Conservation (phyloP, 2,329 filamentous ascomycete species). For the Xylariaceae sp. region DNA sequence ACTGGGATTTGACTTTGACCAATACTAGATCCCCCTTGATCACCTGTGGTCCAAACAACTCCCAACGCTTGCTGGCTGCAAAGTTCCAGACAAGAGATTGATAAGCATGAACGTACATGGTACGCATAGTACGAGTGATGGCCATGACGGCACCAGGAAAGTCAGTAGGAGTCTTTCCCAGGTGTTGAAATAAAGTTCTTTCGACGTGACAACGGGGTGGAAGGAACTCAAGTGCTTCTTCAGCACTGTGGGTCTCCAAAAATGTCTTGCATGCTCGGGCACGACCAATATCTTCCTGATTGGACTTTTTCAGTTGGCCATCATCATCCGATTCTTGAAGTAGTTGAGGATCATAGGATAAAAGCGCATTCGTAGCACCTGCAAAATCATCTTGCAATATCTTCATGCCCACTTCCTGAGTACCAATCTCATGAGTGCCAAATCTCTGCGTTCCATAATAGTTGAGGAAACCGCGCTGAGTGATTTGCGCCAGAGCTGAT, state of each 20-base stretch:
- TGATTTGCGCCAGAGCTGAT: constrained; percentile 64
- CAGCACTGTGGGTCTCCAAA: constrained; percentile 56
- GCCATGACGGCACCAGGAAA: constrained; percentile 76
- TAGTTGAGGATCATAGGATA: constrained; percentile 67
- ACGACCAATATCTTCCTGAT: constrained; percentile 74
- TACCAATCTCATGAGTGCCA: constrained; percentile 81
- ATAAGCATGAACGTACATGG: constrained; percentile 97
- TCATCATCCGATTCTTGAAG: constrained; percentile 44
- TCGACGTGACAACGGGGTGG: constrained; percentile 84
- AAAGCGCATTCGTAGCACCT: constrained; percentile 73
- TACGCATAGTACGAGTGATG: constrained; percentile 77
- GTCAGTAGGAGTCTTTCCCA: constrained; percentile 61
- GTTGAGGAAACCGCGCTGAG: constrained; percentile 83
- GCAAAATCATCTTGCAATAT: constrained; percentile 81
- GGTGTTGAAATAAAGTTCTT: constrained; percentile 71
- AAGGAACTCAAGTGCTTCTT: constrained; percentile 63
- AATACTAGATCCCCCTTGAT: constrained; percentile 84
- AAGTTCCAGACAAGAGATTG: constrained; percentile 95
- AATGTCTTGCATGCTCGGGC: constrained; percentile 78
- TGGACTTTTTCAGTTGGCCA: constrained; percentile 43
- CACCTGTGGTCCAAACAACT: constrained; percentile 67
- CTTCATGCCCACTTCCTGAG: constrained; percentile 78
- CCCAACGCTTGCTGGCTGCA: constrained; percentile 77
- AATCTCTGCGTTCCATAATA: constrained; percentile 98
- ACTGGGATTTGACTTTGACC: constrained; percentile 35